Percentiles rank a stretch among this genome's conserved stretches.
phyloP scores from a whole-genome alignment of 805 yeast species.

The Saturnispora saitoi region DNA sequence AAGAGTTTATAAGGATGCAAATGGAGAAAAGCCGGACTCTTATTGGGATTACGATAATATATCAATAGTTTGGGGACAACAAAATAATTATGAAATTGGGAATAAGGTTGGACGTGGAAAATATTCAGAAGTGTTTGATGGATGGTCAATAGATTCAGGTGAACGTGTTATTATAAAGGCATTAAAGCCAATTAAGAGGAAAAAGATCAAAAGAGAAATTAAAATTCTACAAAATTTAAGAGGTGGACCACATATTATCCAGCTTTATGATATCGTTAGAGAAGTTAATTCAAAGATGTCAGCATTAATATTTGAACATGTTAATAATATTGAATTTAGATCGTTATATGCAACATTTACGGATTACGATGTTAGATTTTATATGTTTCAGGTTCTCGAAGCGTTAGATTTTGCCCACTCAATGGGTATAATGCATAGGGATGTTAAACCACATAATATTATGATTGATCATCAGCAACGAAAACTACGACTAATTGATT shows the following conservation, averaged over 20 bases:
- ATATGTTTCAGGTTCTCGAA: constrained; percentile 69
- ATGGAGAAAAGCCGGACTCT: constrained; percentile 53
- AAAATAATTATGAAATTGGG: constrained; percentile 53
- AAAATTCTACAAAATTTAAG: constrained; percentile 78
- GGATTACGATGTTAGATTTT: constrained; percentile 68
- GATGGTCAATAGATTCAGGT: constrained; percentile 57
- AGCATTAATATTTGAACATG: constrained; percentile 77
- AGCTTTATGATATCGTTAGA: constrained; percentile 69
- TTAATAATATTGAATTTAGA: constrained; percentile 77
- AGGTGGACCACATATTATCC: constrained; percentile 77
- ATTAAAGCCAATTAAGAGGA: constrained; percentile 85
- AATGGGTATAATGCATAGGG: constrained; percentile 93
- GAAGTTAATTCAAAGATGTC: constrained; percentile 79
- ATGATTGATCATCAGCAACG: constrained; percentile 80
- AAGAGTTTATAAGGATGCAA: constrained; percentile 69
- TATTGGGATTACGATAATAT: constrained; percentile 84
- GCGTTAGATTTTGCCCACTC: constrained; percentile 89
- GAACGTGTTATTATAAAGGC: constrained; percentile 76
- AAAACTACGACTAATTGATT: constrained; percentile 75
- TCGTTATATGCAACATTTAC: constrained; percentile 71
- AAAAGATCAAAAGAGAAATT: constrained; percentile 85
- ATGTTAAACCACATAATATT: constrained; percentile 91
- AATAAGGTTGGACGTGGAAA: constrained; percentile 87
- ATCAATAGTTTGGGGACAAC: constrained; percentile 52
- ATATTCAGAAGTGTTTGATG: constrained; percentile 91